phyloP scores from a whole-genome alignment of 306 rosid species.

The Trifolium dubium region DNA sequence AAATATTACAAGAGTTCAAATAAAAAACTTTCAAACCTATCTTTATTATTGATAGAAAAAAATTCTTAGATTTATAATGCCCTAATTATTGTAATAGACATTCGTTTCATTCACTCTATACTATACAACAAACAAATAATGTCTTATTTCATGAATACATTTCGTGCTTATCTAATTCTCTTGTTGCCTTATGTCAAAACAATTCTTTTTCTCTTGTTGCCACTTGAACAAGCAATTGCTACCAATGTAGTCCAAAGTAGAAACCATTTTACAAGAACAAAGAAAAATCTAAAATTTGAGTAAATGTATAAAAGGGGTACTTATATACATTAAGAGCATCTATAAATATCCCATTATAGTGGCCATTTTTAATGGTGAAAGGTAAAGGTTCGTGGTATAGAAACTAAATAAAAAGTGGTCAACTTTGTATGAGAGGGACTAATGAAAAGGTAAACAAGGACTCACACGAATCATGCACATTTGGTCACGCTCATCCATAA shows the following conservation, averaged over 20 bases:
- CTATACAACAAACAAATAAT: not conserved
- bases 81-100: not conserved
- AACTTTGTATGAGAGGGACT: conserved; percentile 18
- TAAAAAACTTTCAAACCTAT: too few relatives aligned
- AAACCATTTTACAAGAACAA: not conserved
- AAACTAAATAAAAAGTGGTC: conserved; percentile 15
- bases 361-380: conserved; percentile 26
- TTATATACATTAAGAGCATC: not conserved
- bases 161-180: not conserved
- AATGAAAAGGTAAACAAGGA: conserved; percentile 9
- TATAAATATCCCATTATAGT: not conserved
- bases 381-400: conserved; percentile 14
- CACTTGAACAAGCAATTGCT: not conserved
- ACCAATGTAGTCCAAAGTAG: not conserved
- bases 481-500: conserved; percentile 22
- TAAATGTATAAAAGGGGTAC: not conserved
- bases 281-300: not conserved
- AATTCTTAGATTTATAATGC: not conserved
- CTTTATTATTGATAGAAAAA: too few relatives aligned
- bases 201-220: not conserved
- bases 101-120: not conserved
- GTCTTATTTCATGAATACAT: not conserved
- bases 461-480: conserved; percentile 31
- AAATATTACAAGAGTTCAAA: too few relatives aligned
- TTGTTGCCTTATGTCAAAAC: not conserved